Conservation (phyloP, 148 eudicot genomes). For the Oxyria digyna region DNA sequence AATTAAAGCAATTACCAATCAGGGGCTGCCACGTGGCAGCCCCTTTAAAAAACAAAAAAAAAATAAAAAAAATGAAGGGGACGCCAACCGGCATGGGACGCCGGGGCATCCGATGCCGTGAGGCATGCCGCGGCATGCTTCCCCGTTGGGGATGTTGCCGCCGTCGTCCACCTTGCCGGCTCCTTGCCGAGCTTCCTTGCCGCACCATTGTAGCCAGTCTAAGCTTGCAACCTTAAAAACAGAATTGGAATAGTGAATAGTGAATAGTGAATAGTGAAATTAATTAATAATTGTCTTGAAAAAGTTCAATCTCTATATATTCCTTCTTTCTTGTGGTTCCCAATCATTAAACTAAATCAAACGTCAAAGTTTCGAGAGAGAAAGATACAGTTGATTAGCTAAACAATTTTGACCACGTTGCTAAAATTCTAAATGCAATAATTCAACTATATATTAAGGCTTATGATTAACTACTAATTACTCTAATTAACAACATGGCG, state of each 20-base stretch:
- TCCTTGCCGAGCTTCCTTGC: too few species aligned
- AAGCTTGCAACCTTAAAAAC: not conserved
- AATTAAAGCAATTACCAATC: too few species aligned
- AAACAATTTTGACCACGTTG: constrained; percentile 8
- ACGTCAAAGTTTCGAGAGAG: not conserved
- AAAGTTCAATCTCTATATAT: not conserved
- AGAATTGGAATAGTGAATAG: not conserved
- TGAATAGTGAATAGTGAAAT: not conserved
- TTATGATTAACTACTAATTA: constrained; percentile 2
- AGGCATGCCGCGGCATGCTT: too few species aligned
- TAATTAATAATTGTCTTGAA: not conserved
- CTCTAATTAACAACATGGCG: not conserved
- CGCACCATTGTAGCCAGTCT: too few species aligned
- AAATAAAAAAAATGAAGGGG: too few species aligned
- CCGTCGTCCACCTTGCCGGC: too few species aligned
- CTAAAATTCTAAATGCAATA: not conserved
- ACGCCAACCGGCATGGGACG: too few species aligned
- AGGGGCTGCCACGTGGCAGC: too few species aligned
- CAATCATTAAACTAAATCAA: not conserved
- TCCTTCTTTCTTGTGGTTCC: not conserved
- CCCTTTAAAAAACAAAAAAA: too few species aligned
- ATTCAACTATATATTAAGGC: not conserved
- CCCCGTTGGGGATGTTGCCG: too few species aligned
- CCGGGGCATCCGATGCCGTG: too few species aligned
- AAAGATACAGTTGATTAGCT: not conserved